Base-by-base conservation (phyloP, 257 asterid species). In the Nicotiana paniculata region DNA sequence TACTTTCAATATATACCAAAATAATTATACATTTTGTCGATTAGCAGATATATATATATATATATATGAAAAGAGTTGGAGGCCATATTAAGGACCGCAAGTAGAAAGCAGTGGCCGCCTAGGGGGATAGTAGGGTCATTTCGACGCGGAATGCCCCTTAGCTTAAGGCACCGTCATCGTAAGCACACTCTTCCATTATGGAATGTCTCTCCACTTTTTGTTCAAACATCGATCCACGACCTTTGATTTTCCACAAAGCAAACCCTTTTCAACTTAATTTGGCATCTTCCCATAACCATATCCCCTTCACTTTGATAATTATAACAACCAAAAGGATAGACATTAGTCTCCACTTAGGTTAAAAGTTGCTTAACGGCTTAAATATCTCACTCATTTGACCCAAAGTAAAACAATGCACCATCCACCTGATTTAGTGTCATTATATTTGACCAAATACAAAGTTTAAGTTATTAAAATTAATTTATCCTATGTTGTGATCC, bases 161-260 rank as follows among this genome's bases (percentile, higher is more conserved):
- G 35, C 77, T n/a, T 70, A 70, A 69, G 57, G 57, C 77, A 39
- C 32, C 55, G 0, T 5, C 24, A 18, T 69, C 7, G 51, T 43
- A 43, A 55, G 77, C 32, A 0, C 77, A 1, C 57, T 2, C 58
- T 53, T 35, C 78, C 78, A 70, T 70, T 74, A 26, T 48, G 43
- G 39, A 74, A 48, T 74, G 79, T 74, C 39, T 74, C 62, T 51
- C 79, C 62, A 74, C 79, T 74, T 74, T 15, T 74, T 13, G 26
- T 46, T 72, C 79, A 72, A 24, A 72, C 61, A 72, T 43, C 9
- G 6, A 55, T 43, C 59, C 4, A 7, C 15, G 6, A 24, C 62
- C 5, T 46, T 72, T 72, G 57, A 24, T 72, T 46, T 46, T 46
- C 21, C 59, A 46, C 79, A 3, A 61, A 74, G 43, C 39, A 74